Base-by-base conservation (phyloP, 176 grass and related monocot genomes). In the Carex cristatella region DNA sequence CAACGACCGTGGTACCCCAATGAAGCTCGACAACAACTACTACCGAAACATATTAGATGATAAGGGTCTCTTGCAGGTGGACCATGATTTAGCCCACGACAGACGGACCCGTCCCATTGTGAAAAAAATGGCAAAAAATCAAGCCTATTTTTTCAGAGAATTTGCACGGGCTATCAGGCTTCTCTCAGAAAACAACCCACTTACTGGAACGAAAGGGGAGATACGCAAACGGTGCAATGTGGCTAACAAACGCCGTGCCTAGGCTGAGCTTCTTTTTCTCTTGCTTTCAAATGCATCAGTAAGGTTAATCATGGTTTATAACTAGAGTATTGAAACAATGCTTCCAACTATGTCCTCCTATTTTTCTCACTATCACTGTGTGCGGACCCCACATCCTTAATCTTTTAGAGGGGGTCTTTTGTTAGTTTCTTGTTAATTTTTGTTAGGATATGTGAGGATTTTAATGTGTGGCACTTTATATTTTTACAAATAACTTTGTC, bases 121-220 rank as follows among this genome's bases (percentile, higher is more conserved):
- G 2, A 88, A 85, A 68, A 69, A 79, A 61, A 84, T 84, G 81
- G 82, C 81, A 33, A 80, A 80, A 78, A 85, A 65, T 68, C 81
- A 84, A 32, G 56, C 33, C 23, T 84, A 84, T 67, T 88, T 88
- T 70, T 88, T 85, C 82, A 54, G 44, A 42, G 63, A 88, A 31
- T 84, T 88, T 31, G 19, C 81, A 1, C 44, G 72, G 32, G 87
- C 87, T 18, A 61, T 88, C 49, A 37, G 14, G 18, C 28, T 84
- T 78, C 37, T 88, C 4, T 84, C 81, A 31, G 87, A 88, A 54
- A 80, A 84, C 64, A 88, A 80, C 63, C 87, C 82, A 0, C 82
- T 88, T 68, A 88, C 82, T 28, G 87, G 87, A 40, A 67, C 69
- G 32, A 31, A 85, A 49, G 87, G 87, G 6, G 87, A 88, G 87